These are phyloP conservation scores for Cyberlindnera suaveolens DNA, from an alignment of 805 yeast genomes.

Conservation along the genomic window DNA sequence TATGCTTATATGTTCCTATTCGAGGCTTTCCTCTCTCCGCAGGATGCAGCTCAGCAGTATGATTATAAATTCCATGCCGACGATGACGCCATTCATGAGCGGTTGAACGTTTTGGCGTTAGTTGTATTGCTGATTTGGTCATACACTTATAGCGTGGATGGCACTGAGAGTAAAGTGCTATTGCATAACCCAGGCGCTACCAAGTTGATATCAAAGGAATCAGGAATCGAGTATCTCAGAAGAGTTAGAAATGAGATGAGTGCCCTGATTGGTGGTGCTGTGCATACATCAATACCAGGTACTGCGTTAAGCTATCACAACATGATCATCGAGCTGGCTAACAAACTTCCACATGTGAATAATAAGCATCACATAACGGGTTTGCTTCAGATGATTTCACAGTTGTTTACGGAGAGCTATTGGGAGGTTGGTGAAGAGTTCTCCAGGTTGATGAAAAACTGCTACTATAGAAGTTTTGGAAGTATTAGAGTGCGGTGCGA, in stretches of 20 bases:
- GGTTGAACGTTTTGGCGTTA: conserved; percentile 30
- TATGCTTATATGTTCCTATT: conserved; percentile 57
- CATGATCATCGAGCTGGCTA: conserved; percentile 35
- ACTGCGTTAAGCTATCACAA: conserved; percentile 35
- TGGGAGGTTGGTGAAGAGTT: conserved; percentile 58
- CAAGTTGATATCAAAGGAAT: conserved; percentile 33
- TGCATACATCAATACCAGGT: conserved; percentile 25
- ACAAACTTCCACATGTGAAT: conserved; percentile 31
- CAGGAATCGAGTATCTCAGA: conserved; percentile 43
- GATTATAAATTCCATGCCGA: conserved; percentile 43
- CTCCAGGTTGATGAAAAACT: conserved; percentile 45
- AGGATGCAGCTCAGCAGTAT: conserved; percentile 34
- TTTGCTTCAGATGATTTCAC: conserved; percentile 39
- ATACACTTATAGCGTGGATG: conserved; percentile 40
- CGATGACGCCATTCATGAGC: conserved; percentile 41
- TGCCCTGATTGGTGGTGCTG: conserved; percentile 25
- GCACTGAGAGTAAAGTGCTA: conserved; percentile 35
- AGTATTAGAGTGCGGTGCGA: conserved; percentile 39
- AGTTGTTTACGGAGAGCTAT: conserved; percentile 33
- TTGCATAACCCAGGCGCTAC: conserved; percentile 14
- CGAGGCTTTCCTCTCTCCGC: conserved; percentile 56
- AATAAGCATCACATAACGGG: conserved; percentile 51
- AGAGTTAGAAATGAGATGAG: conserved; percentile 41
- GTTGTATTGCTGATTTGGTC: conserved; percentile 40
- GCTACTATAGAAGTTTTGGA: conserved; percentile 50